These are phyloP conservation scores for Suillus placidus DNA, from an alignment of 768 basidiomycete genomes.

Conservation along the genomic window DNA sequence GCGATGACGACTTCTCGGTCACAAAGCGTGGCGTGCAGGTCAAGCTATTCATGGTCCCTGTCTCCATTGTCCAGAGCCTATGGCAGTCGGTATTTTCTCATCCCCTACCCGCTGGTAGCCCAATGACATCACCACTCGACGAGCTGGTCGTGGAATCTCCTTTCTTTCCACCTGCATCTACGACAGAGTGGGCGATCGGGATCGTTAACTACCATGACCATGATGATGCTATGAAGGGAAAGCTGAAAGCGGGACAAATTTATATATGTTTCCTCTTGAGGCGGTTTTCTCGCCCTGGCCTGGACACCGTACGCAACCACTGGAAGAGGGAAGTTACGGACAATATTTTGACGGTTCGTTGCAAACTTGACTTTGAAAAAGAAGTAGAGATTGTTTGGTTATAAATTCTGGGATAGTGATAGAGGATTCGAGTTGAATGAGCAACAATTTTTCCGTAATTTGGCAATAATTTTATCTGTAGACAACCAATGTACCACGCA, in stretches of 20 bases:
- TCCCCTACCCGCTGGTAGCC: background rate
- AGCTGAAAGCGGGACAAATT: background rate
- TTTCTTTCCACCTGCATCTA: constrained; percentile 5
- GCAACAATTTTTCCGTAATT: no score
- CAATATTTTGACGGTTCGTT: background rate
- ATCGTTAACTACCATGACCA: constrained; percentile 8
- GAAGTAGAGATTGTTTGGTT: constrained; percentile 4
- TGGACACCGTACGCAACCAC: background rate
- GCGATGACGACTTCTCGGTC: constrained; percentile 7
- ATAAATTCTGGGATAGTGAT: background rate
- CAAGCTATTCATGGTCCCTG: constrained; percentile 4
- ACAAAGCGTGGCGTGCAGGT: constrained; percentile 13
- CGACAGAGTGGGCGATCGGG: constrained; percentile 11
- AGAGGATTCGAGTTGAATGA: no score
- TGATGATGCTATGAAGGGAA: background rate
- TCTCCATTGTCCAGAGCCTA: background rate
- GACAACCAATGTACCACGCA: no score
- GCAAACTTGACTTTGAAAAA: background rate
- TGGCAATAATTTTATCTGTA: no score
- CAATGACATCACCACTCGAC: background rate
- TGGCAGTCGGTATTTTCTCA: constrained; percentile 6
- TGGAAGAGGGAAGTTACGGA: constrained; percentile 3
- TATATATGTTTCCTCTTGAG: constrained; percentile 10
- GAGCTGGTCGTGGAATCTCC: constrained; percentile 1
- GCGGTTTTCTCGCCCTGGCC: background rate